A percentile compares a stretch with the other conserved stretches of the same genome.
Conservation (phyloP, 805 yeast species). For the Wickerhamiella spandovensis region DNA sequence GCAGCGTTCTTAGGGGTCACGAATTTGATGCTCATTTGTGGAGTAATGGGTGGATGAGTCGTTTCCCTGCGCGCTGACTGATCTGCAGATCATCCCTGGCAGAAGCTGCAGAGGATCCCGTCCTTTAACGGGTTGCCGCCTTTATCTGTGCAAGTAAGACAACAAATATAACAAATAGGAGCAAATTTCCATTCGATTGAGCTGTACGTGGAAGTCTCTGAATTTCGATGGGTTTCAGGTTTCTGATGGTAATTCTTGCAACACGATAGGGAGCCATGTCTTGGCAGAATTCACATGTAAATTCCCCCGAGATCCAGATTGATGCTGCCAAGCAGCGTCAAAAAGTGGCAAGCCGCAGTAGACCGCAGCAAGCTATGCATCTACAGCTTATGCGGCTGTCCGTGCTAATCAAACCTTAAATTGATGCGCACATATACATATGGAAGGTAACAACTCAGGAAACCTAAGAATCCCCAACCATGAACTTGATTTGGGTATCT, state of each 20-base stretch:
- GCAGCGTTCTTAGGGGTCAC: constrained; percentile 57
- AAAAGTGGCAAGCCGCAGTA: too few relatives aligned
- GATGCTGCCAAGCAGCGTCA: neutral
- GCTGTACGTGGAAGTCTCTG: too few relatives aligned
- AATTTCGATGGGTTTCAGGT: too few relatives aligned
- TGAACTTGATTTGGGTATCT: neutral
- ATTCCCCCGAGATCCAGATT: neutral
- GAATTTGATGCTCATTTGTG: constrained; percentile 10
- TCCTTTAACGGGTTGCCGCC: too few relatives aligned
- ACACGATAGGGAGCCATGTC: too few relatives aligned
- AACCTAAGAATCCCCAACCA: neutral
- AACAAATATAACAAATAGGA: too few relatives aligned
- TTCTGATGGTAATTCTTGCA: too few relatives aligned
- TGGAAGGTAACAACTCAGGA: neutral
- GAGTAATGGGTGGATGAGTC: too few relatives aligned
- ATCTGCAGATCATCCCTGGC: neutral
- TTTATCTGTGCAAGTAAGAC: neutral
- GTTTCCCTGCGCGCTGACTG: neutral
- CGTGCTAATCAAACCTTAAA: neutral
- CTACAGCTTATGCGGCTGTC: neutral
- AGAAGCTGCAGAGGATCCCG: too few relatives aligned
- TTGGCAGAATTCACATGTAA: too few relatives aligned
- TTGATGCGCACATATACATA: neutral
- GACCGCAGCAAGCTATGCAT: neutral
- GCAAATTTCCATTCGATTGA: too few relatives aligned